These are phyloP conservation scores for Aspergillus funiculosus DNA, from an alignment of 495 filamentous ascomycete species.

Conservation along the genomic window DNA sequence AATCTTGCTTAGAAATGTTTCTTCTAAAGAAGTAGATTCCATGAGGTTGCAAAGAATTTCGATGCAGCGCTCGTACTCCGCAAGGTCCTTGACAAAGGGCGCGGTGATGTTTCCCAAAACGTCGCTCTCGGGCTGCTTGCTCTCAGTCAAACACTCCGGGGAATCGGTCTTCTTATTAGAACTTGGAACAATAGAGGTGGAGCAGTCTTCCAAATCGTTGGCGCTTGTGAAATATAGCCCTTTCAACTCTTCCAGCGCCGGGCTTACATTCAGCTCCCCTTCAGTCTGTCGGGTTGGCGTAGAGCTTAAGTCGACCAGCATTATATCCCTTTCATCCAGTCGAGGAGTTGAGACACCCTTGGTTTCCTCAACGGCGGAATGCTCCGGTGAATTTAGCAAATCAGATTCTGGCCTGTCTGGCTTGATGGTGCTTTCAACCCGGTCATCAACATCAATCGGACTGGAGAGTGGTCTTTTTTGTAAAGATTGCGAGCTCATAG, in stretches of 20 bases:
- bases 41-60: conserved; percentile 18
- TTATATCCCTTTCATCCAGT: not conserved
- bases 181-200: not conserved
- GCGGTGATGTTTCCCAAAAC: not conserved
- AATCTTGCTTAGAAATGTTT: conserved; percentile 5
- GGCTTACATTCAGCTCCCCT: conserved; percentile 8
- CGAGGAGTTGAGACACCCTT: not conserved
- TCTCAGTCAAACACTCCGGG: not conserved
- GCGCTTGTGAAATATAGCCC: conserved; percentile 17
- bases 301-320: conserved; percentile 17
- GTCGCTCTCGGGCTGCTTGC: not conserved
- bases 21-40: conserved; percentile 8
- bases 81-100: not conserved
- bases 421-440: too few relatives aligned
- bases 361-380: not conserved
- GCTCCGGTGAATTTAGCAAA: not conserved
- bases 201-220: not conserved
- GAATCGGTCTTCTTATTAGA: conserved; percentile 5
- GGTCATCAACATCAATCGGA: too few relatives aligned
- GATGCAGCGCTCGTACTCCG: conserved; percentile 7
- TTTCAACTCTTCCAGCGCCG: conserved; percentile 16
- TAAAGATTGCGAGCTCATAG: too few relatives aligned
- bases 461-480: too few relatives aligned
- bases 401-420: too few relatives aligned
- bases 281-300: conserved; percentile 6